Evolutionary conservation across 176 grass and related monocot species (phyloP).

Genomic region (Eragrostis nindensis): DNA sequence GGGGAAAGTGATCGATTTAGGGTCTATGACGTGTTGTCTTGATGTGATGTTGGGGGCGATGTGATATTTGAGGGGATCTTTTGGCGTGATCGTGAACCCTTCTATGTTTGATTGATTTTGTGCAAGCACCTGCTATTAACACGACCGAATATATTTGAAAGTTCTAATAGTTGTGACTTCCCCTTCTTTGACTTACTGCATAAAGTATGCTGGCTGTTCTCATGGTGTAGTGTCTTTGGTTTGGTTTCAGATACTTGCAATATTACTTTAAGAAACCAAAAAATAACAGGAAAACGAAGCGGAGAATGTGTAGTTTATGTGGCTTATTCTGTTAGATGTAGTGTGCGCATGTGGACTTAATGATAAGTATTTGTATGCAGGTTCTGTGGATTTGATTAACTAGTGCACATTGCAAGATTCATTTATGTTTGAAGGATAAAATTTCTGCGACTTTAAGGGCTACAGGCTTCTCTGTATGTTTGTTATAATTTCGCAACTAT

Average conservation of each 20-base stretch:
- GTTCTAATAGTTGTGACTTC: not conserved
- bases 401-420: not conserved
- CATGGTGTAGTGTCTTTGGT: not conserved
- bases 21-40: conserved; percentile 13
- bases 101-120: conserved; percentile 5
- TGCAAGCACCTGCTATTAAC: not conserved
- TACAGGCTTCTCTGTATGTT: not conserved
- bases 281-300: not conserved
- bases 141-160: conserved; percentile 1
- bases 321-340: not conserved
- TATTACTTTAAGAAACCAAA: not conserved
- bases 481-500: not conserved
- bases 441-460: not conserved
- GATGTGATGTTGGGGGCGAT: not conserved
- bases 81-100: not conserved
- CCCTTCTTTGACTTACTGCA: not conserved
- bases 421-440: not conserved
- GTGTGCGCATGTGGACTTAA: not conserved
- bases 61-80: not conserved
- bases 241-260: not conserved
- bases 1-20: conserved; percentile 31
- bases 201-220: conserved; percentile 7
- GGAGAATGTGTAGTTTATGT: not conserved
- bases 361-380: not conserved
- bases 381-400: not conserved